phyloP scores from a whole-genome alignment of 345 rosid species.

The Salix viminalis region DNA sequence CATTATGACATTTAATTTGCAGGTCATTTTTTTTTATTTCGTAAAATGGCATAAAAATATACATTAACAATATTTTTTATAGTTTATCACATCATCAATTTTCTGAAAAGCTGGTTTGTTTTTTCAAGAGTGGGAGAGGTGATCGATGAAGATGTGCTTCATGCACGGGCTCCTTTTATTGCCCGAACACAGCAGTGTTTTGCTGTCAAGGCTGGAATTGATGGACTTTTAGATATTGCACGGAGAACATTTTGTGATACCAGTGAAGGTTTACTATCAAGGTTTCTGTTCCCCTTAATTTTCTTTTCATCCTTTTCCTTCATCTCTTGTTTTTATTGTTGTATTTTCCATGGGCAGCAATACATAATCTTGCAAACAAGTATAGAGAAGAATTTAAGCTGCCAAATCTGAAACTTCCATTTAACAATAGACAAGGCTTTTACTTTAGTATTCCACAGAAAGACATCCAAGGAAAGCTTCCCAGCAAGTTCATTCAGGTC shows the following conservation, averaged over 20 bases:
- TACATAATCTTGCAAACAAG: slow-evolving; percentile 84
- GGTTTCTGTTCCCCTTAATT: neutral
- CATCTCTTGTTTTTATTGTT: slow-evolving; percentile 2
- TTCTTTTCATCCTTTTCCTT: neutral
- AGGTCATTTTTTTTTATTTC: neutral
- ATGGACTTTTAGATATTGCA: slow-evolving; percentile 90
- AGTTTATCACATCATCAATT: neutral
- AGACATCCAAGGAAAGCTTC: slow-evolving; percentile 84
- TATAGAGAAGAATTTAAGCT: slow-evolving; percentile 82
- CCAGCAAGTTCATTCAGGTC: slow-evolving; percentile 92
- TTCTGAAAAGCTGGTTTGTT: neutral
- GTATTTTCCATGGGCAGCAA: slow-evolving; percentile 44
- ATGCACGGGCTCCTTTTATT: slow-evolving; percentile 88
- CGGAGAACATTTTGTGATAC: slow-evolving; percentile 93
- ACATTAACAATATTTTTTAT: neutral
- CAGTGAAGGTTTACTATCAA: slow-evolving; percentile 68
- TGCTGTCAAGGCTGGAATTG: slow-evolving; percentile 93
- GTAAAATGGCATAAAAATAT: too few relatives aligned
- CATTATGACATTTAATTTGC: neutral
- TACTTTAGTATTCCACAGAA: slow-evolving; percentile 85
- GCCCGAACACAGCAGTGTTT: slow-evolving; percentile 99
- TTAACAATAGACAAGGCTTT: slow-evolving; percentile 96
- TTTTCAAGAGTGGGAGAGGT: slow-evolving; percentile 66
- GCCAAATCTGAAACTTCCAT: slow-evolving; percentile 91
- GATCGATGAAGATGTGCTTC: slow-evolving; percentile 93